Base-by-base conservation (phyloP, 2,329 filamentous ascomycete genomes). In the Raffaelea deltoideospora region DNA sequence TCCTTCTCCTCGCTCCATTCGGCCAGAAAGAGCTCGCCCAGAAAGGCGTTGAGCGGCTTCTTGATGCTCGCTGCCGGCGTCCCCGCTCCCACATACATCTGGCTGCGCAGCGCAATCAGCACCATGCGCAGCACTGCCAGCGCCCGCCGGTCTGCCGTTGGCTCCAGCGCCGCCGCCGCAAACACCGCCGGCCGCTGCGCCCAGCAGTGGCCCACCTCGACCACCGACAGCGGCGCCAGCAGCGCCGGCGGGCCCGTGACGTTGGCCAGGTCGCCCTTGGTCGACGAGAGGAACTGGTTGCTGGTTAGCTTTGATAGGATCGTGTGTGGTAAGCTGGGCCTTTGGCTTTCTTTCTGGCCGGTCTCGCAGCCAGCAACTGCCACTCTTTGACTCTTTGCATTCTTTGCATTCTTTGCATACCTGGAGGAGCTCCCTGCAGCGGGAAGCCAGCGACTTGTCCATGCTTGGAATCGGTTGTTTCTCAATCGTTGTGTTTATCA, bases 21-120 rank as follows among this genome's bases (percentile, higher is more conserved):
- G 0, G 59, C 59, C 2, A 69, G 43, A 43, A 68, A 69, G 1
- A 68, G 41, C 48, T 69, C 65, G 14, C 65, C 65, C 0, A 69
- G 52, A 35, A 69, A 69, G 7, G 65, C 64, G 40, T 69, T 69
- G 7, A 69, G 55, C 2, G 65, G 65, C 44, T 69, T 69, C 49
- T 65, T 65, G 50, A 67, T 65, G 41, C 62, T 65, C 26, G 61
- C 54, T 22, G 53, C 54, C 8, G 63, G 59, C 22, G 59, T 56
- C 34, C 62, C 63, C n/a, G n/a, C n/a, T 41, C 47, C 60, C 10
- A 66, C 56, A 44, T 68, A 68, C 36, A 67, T 54, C 35, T 68
- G 64, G 37, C 55, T 60, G 22, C 58, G 51, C 29, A 68, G 55
- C 5, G 63, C 61, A 13, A 57, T 55, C 10, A 69, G 53, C 37